Base-by-base conservation (phyloP, 164 flowering plant genomes). In the Kalanchoe fedtschenkoi region DNA sequence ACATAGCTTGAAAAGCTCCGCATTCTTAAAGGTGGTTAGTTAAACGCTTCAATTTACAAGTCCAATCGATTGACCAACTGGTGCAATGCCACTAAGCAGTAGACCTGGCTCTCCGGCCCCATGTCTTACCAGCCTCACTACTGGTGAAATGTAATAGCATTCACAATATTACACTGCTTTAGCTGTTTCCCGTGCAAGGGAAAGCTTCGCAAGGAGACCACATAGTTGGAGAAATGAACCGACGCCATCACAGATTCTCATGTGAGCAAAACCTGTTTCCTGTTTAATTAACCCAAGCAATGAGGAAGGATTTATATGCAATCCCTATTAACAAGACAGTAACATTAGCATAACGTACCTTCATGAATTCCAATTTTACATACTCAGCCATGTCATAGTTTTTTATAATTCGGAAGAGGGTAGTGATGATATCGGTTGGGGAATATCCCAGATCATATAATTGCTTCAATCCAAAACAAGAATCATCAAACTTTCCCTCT, bases 261-360 rank as follows among this genome's bases (percentile, higher is more conserved):
- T 93, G 76, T 93, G 99, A 34, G 97, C 96, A 81, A 93, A 93
- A 56, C 97, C 99, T 58, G 96, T 90, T 80, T 93, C 98, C 98
- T 92, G 81, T 47, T 71, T 55, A 28, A 4, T 35, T 42, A 33
- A 57, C 35, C 9, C 24, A n/a, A 37, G 17, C 22, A 56, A 17
- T 30, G 24, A 51, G 10, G 30, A 41, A 41, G 34, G 21, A 5
- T 15, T 15, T 19, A 22, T 15, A 5, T 0, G 22, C 43, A 15
- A 22, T 1, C 19, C 29, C 6, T 38, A 34, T 11, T 44, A 9
- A 17, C 35, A n/a, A 10, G 5, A 17, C 42, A 26, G 34, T 28
- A 26, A 16, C 17, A 0, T 10, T 21, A 28, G 24, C 34, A 10
- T 58, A 16, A 35, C 41, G 51, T 55, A 87, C 97, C 96, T 95